These are phyloP conservation scores for Luffa acutangula DNA, from an alignment of 306 rosid species.

Conservation along the genomic window DNA sequence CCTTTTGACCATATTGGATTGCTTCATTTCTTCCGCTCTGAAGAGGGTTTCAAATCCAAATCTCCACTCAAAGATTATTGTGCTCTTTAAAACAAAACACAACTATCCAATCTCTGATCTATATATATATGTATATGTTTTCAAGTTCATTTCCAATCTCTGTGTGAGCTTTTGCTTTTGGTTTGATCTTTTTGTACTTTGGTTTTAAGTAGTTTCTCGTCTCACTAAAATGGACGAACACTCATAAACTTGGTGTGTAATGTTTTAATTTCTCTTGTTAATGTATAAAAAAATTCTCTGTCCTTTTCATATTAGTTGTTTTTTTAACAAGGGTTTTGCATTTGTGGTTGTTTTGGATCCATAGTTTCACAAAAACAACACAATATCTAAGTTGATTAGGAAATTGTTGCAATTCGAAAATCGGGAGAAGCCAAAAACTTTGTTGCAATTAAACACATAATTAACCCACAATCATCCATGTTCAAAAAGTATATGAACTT, in stretches of 20 bases:
- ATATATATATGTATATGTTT: neutral
- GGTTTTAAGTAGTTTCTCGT: neutral
- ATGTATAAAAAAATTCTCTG: neutral
- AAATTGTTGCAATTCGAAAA: neutral
- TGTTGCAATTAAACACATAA: neutral
- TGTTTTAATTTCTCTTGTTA: neutral
- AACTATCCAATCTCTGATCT: neutral
- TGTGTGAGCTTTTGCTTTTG: neutral
- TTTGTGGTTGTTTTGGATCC: neutral
- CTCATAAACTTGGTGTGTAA: neutral
- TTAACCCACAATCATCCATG: neutral
- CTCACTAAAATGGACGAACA: neutral
- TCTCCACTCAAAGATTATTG: conserved; percentile 24
- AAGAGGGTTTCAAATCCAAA: conserved; percentile 15
- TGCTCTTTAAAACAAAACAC: conserved; percentile 13
- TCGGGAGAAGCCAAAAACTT: too few species aligned
- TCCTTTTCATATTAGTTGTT: neutral
- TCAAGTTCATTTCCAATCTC: neutral
- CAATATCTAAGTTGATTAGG: neutral
- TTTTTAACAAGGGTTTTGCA: neutral
- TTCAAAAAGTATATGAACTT: too few species aligned
- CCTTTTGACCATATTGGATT: conserved; percentile 54
- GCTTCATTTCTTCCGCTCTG: conserved; percentile 24
- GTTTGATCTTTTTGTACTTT: neutral
- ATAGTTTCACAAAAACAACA: neutral